These are phyloP conservation scores for Coemansia sp. DNA, from an alignment of 192 early-diverging fungal species.

Conservation along the genomic window DNA sequence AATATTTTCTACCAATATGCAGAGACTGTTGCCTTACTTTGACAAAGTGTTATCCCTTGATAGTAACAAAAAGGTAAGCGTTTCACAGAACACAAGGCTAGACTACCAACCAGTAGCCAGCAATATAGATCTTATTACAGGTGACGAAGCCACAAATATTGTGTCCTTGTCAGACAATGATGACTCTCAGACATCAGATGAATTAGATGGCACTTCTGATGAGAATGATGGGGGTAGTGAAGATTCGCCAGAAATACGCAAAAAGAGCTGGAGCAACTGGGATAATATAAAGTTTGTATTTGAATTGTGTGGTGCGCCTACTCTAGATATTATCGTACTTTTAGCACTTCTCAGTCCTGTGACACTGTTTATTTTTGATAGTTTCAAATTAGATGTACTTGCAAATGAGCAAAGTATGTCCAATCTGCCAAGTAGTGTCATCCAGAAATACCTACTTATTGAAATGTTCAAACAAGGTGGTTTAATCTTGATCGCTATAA, in stretches of 20 bases:
- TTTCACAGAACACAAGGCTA: neutral
- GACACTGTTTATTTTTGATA: neutral
- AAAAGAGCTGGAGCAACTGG: neutral
- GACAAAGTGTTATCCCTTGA: conserved; percentile 74
- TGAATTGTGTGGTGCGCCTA: conserved; percentile 15
- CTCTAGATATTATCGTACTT: conserved; percentile 2
- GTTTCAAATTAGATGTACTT: conserved; percentile 13
- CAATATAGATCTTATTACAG: no score
- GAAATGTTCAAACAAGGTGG: conserved; percentile 1
- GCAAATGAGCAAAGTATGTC: neutral
- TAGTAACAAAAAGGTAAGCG: conserved; percentile 50
- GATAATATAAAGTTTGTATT: neutral
- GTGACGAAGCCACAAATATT: no score
- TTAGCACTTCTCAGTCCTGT: conserved; percentile 18
- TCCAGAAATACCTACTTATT: conserved; percentile 11
- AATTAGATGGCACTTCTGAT: neutral
- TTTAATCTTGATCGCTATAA: no score
- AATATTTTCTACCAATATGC: conserved; percentile 80
- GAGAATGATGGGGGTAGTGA: neutral
- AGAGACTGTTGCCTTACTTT: conserved; percentile 72
- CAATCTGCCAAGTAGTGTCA: neutral
- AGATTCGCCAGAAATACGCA: neutral
- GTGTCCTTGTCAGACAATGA: neutral
- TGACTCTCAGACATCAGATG: neutral
- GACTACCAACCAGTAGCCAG: neutral